phyloP scores from a whole-genome alignment of 2,329 filamentous ascomycete genomes.

The Bipolaris cookei region DNA sequence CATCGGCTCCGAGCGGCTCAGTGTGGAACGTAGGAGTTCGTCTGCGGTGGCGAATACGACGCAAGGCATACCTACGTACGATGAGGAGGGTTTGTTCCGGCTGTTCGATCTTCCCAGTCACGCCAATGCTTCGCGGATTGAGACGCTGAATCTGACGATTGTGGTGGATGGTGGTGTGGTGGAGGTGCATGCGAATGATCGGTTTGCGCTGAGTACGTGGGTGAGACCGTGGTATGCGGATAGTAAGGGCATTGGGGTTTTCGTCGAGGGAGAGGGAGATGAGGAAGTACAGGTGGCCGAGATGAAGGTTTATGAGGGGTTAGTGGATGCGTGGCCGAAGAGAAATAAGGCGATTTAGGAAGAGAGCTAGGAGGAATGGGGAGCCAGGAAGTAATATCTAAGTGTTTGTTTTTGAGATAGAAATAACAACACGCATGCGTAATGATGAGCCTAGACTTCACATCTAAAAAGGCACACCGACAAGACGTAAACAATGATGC shows the following conservation, averaged over 20 bases:
- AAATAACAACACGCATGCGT: too few species aligned
- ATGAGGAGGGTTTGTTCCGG: constrained; percentile 50
- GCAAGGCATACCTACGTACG: constrained; percentile 47
- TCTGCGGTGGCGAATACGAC: constrained; percentile 52
- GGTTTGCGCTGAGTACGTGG: constrained; percentile 55
- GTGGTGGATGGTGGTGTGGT: constrained; percentile 48
- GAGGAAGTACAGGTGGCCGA: constrained; percentile 33
- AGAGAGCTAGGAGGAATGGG: neutral
- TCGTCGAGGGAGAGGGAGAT: constrained; percentile 21
- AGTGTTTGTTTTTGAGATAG: neutral
- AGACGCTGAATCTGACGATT: constrained; percentile 51
- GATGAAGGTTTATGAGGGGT: constrained; percentile 30
- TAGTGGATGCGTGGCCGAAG: constrained; percentile 22
- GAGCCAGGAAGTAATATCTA: neutral
- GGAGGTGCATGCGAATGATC: constrained; percentile 52
- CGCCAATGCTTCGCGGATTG: constrained; percentile 37
- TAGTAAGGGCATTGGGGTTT: constrained; percentile 25
- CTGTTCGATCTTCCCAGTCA: constrained; percentile 49
- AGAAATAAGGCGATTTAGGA: neutral
- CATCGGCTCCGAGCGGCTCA: constrained; percentile 53
- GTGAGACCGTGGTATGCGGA: constrained; percentile 45
- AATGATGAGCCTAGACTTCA: neutral
- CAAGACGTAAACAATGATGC: neutral
- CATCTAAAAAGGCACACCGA: neutral
- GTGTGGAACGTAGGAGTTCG: constrained; percentile 52